phyloP scores from a whole-genome alignment of 345 rosid species.

The Hibiscus mutabilis region DNA sequence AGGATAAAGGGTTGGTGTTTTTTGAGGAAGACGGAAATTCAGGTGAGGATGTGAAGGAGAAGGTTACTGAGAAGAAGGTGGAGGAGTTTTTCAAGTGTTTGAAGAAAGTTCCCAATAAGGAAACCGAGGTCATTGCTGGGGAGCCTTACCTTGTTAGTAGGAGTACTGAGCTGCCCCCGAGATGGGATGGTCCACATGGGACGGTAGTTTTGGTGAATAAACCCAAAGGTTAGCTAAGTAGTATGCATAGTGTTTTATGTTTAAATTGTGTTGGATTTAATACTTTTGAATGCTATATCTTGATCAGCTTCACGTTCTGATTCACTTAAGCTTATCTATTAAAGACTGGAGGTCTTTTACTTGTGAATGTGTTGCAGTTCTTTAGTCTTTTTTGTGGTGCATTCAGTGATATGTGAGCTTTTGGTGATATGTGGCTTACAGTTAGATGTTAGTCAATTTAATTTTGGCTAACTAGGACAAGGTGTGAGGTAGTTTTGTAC shows the following conservation, averaged over 20 bases:
- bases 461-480: background rate
- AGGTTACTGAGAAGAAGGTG: conserved; percentile 71
- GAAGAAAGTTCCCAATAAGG: conserved; percentile 62
- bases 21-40: conserved; percentile 44
- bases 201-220: conserved; percentile 81
- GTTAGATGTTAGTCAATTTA: background rate
- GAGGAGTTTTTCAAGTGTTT: conserved; percentile 80
- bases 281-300: conserved; percentile 1
- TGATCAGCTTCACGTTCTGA: background rate
- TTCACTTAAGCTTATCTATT: background rate
- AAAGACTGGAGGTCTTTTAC: background rate
- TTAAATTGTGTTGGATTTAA: background rate
- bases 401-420: conserved; percentile 3
- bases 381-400: background rate
- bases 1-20: conserved; percentile 49
- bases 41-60: conserved; percentile 21
- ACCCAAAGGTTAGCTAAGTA: conserved; percentile 64
- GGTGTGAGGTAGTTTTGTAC: background rate
- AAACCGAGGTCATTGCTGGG: conserved; percentile 35
- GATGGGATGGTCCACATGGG: conserved; percentile 82
- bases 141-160: conserved; percentile 75
- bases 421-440: background rate
- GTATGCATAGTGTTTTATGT: background rate
- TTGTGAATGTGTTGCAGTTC: background rate
- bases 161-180: conserved; percentile 70